A percentile compares a stretch with the other conserved stretches of the same genome.
These are phyloP conservation scores for Abrus precatorius DNA, from an alignment of 306 rosid species.

Conservation along the genomic window DNA sequence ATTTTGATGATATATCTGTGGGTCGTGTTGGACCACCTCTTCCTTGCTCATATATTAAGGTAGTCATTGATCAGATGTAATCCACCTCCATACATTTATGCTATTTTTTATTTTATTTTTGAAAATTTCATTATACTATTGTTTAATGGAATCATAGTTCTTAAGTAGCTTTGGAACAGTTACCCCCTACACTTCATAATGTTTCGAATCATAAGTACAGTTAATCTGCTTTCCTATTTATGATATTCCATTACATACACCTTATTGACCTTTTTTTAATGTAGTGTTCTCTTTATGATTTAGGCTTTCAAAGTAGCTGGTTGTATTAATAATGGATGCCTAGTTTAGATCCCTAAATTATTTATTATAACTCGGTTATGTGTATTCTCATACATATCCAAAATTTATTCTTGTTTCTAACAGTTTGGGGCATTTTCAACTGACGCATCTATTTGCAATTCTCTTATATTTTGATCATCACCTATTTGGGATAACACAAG, in stretches of 20 bases:
- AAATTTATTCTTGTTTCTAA: neutral
- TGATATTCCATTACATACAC: constrained; percentile 16
- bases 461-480: constrained; percentile 2
- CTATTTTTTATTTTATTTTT: constrained; percentile 5
- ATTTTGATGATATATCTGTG: constrained; percentile 86
- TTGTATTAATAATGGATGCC: neutral
- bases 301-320: constrained; percentile 21
- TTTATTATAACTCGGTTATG: neutral
- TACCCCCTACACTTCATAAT: neutral
- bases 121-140: neutral
- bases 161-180: neutral
- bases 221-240: neutral
- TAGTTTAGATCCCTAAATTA: neutral
- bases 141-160: constrained; percentile 17
- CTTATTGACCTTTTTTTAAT: neutral
- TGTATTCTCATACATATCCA: neutral
- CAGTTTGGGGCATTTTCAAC: constrained; percentile 2
- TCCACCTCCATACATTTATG: constrained; percentile 23
- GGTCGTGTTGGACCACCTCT: constrained; percentile 98
- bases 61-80: constrained; percentile 41
- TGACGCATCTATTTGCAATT: neutral
- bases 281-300: neutral
- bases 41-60: constrained; percentile 94
- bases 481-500: neutral
- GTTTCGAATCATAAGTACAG: constrained; percentile 19